Percentiles rank a stretch among this genome's conserved stretches.
Conservation (phyloP, 2,329 filamentous ascomycete species). For the Cryphonectria nitschkei region DNA sequence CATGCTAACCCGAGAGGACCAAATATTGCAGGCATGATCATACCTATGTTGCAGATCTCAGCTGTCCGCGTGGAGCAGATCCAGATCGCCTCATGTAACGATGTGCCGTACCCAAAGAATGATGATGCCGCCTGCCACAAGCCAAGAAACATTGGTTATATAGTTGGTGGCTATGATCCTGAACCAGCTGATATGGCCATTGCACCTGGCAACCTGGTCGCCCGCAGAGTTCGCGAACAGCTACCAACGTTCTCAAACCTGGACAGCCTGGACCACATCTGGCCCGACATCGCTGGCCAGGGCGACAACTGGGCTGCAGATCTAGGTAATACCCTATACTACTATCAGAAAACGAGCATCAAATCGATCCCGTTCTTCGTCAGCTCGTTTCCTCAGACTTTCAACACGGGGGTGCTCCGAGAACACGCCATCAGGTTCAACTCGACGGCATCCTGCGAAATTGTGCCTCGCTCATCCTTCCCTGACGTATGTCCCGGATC, state of each 20-base stretch:
- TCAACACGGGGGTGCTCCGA: constrained; percentile 14
- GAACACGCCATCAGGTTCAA: constrained; percentile 19
- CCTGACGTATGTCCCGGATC: constrained; percentile 2
- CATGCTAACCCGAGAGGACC: not conserved
- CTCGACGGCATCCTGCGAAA: constrained; percentile 11
- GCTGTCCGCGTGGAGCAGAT: constrained; percentile 12
- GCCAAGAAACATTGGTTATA: constrained; percentile 8
- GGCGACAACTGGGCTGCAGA: constrained; percentile 15
- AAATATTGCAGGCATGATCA: constrained; percentile 4
- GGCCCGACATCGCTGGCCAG: not conserved
- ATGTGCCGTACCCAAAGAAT: constrained; percentile 12
- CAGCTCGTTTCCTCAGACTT: constrained; percentile 10
- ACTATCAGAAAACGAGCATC: constrained; percentile 19
- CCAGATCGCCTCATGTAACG: constrained; percentile 14
- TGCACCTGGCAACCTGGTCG: constrained; percentile 17
- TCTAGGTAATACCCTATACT: constrained; percentile 15
- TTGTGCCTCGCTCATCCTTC: constrained; percentile 8
- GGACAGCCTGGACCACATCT: constrained; percentile 17
- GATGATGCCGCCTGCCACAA: constrained; percentile 4
- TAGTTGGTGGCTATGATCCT: constrained; percentile 16
- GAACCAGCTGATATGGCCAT: constrained; percentile 17
- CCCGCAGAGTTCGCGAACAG: constrained; percentile 12
- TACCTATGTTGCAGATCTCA: constrained; percentile 15
- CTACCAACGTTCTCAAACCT: constrained; percentile 7
- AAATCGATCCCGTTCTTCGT: constrained; percentile 16